Conservation (phyloP, 345 rosid species). For the Citrus sinensis region DNA sequence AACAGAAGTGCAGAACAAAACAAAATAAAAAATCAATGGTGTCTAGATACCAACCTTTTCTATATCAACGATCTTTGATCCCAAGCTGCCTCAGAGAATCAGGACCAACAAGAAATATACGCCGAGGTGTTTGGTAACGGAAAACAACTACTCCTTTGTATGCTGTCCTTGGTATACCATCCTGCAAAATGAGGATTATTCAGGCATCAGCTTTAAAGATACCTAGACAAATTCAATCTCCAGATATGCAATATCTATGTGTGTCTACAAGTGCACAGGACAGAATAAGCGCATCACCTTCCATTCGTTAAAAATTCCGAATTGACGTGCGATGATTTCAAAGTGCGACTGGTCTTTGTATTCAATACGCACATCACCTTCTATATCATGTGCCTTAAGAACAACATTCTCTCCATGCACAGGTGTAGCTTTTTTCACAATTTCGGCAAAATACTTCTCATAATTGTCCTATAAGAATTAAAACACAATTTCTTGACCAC, state of each 20-base stretch:
- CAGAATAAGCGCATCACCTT: slow-evolving; percentile 47
- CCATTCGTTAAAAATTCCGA: slow-evolving; percentile 97
- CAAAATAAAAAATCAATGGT: background rate
- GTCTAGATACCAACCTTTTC: background rate
- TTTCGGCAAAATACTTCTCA: slow-evolving; percentile 50
- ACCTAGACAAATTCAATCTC: background rate
- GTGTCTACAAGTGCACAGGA: background rate
- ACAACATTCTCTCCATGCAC: slow-evolving; percentile 62
- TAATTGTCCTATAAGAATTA: slow-evolving; percentile 62
- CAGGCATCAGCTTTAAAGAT: background rate
- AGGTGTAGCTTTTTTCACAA: slow-evolving; percentile 67
- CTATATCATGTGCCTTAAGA: slow-evolving; percentile 57
- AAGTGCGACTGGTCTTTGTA: slow-evolving; percentile 76
- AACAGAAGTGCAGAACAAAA: background rate
- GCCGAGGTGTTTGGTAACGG: slow-evolving; percentile 56
- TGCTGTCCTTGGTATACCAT: slow-evolving; percentile 94
- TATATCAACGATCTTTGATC: slow-evolving; percentile 41
- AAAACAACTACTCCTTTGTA: slow-evolving; percentile 90
- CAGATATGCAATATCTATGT: background rate
- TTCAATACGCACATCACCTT: slow-evolving; percentile 67
- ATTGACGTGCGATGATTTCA: slow-evolving; percentile 69
- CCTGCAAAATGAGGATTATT: slow-evolving; percentile 36
- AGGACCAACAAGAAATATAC: slow-evolving; percentile 73
- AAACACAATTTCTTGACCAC: slow-evolving; percentile 8
- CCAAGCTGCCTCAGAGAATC: slow-evolving; percentile 65